phyloP scores from a whole-genome alignment of 2,329 filamentous ascomycete genomes.

The Didymella glomerata region DNA sequence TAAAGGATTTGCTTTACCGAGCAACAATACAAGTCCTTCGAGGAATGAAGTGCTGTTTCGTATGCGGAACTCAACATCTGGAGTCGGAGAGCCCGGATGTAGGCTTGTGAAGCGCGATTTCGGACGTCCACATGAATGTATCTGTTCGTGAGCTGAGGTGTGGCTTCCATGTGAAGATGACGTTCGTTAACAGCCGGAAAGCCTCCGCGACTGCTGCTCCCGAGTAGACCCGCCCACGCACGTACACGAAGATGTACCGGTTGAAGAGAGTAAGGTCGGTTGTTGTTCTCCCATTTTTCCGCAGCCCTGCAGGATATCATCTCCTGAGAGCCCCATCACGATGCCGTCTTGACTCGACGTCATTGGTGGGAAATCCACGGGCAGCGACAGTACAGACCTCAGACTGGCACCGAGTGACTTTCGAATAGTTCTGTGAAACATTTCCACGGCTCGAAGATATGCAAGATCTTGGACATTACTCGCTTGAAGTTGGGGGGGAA shows the following conservation, averaged over 20 bases:
- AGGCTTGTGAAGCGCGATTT: slow-evolving; percentile 6
- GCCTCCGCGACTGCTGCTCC: slow-evolving; percentile 29
- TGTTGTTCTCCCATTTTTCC: slow-evolving; percentile 19
- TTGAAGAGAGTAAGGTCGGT: slow-evolving; percentile 17
- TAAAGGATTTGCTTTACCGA: slow-evolving; percentile 19
- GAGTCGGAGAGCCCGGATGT: slow-evolving; percentile 21
- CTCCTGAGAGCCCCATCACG: slow-evolving; percentile 17
- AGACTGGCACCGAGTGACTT: slow-evolving; percentile 10
- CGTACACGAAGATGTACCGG: slow-evolving; percentile 34
- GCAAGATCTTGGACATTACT: slow-evolving; percentile 8
- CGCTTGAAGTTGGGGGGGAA: neutral
- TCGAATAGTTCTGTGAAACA: slow-evolving; percentile 1
- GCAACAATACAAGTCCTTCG: slow-evolving; percentile 4
- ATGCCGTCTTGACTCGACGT: neutral
- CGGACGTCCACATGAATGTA: slow-evolving; percentile 11
- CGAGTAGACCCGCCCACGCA: slow-evolving; percentile 32
- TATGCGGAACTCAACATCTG: neutral
- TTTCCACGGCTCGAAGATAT: slow-evolving; percentile 7
- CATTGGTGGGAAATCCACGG: slow-evolving; percentile 22
- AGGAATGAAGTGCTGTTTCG: slow-evolving; percentile 2
- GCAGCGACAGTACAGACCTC: slow-evolving; percentile 6
- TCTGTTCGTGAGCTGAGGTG: slow-evolving; percentile 6
- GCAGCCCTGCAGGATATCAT: slow-evolving; percentile 12
- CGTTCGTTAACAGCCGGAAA: slow-evolving; percentile 36
- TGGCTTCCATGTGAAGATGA: slow-evolving; percentile 46